Percentiles rank a stretch among this genome's conserved stretches.
These are phyloP conservation scores for Trichoderma atroviride DNA, from an alignment of 2,329 filamentous ascomycete genomes.

Conservation along the genomic window DNA sequence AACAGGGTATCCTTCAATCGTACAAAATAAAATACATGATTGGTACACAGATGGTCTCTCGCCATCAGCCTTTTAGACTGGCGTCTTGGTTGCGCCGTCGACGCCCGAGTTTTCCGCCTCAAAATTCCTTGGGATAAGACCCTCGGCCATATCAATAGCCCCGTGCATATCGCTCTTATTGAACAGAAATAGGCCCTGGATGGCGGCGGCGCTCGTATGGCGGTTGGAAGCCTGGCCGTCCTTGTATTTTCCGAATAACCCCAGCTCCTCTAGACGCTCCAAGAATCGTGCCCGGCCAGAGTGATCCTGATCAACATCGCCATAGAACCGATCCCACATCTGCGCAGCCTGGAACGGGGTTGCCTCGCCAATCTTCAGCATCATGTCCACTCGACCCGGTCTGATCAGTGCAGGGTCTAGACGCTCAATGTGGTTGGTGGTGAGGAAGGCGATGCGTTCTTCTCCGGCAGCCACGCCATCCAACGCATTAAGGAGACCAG, in stretches of 20 bases:
- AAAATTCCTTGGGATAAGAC: conserved; percentile 60
- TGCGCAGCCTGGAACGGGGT: conserved; percentile 79
- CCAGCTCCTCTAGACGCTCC: conserved; percentile 66
- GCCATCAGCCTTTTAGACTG: conserved; percentile 35
- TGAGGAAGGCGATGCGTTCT: conserved; percentile 90
- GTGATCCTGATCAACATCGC: conserved; percentile 71
- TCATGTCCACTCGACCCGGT: conserved; percentile 92
- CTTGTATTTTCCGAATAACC: conserved; percentile 64
- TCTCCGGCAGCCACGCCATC: conserved; percentile 95
- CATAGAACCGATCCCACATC: conserved; percentile 96
- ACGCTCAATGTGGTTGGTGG: conserved; percentile 90
- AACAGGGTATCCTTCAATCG: conserved; percentile 29
- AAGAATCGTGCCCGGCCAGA: conserved; percentile 70
- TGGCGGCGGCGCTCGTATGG: conserved; percentile 80
- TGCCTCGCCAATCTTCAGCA: conserved; percentile 84
- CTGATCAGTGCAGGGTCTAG: conserved; percentile 87
- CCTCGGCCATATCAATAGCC: conserved; percentile 78
- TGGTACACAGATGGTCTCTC: background rate
- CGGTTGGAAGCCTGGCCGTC: conserved; percentile 51
- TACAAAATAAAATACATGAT: conserved; percentile 18
- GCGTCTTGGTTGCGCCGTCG: conserved; percentile 47
- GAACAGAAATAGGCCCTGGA: conserved; percentile 93
- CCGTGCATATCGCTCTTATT: conserved; percentile 91
- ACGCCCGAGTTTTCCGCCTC: conserved; percentile 49
- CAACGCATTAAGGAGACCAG: conserved; percentile 79